Evolutionary conservation across 2,329 filamentous ascomycete genomes (phyloP), one percentile per base, ranked within the genome.

Genomic region (Fusarium dlaminii): DNA sequence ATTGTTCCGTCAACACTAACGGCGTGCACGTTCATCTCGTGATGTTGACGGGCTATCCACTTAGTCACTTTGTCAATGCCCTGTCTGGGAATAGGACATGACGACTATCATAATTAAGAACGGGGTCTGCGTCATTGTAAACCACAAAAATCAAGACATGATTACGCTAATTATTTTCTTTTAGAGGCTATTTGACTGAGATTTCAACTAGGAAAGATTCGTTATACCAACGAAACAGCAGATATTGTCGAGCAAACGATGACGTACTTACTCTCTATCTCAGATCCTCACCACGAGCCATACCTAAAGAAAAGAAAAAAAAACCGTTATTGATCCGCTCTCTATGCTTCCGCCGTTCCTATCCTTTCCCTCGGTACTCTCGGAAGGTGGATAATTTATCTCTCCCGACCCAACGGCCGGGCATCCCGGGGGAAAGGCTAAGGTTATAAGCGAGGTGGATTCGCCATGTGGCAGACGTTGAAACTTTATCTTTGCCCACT

Each of bases 291-390:
- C 29, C 27, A n/a, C 17, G 29, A 30, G 11, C 29, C 14, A n/a
- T 34, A 18, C 15, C 15, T 9, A n/a, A 29, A 17, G 14, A n/a
- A n/a, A 22, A 40, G 20, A n/a, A n/a, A 4, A 22, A n/a, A 24
- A 24, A 34, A 3, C 5, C 8, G 1, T 24, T 24, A 10, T 7
- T 7, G 14, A n/a, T 18, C 22, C 18, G 1, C 10, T 13, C 22
- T n/a, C 17, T 9, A 6, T 9, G 15, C 14, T 51, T 24, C 48
- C 48, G 22, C 3, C 30, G 30, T 51, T 24, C 15, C 40, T 43
- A 15, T 7, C 5, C 6, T 27, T 18, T 18, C 10, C 6, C 30
- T 34, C 30, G 30, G 48, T 24, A 18, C 15, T 5, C 24, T 51
- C 22, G 30, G 48, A 51, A 34, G 30, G 29, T 34, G 30, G 22